Base-by-base conservation (phyloP, 257 asterid genomes). In the Catharanthus roseus region DNA sequence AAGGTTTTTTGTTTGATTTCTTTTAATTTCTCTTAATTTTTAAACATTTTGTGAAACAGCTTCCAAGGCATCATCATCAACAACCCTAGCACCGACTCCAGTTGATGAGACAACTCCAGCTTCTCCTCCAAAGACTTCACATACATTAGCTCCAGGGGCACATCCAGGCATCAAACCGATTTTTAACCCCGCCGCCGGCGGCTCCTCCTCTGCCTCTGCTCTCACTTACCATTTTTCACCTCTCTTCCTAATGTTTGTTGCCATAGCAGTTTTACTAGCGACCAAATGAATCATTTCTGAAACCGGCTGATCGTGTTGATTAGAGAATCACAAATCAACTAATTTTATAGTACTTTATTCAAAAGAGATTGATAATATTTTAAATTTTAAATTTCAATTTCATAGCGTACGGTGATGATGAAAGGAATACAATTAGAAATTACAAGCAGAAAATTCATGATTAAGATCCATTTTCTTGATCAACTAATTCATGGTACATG, bases 101-200 rank as follows among this genome's bases (percentile, higher is more conserved):
- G 31, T 36, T 23, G 77, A 73, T 60, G 84, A 70, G 7, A 51
- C 57, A 34, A 72, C 83, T 0, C 86, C 86, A 7, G 78, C 82
- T 34, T 29, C 89, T 38, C 75, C 90, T 18, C 84, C 91, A 5
- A 67, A 53, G 65, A 69, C 69, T 41, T 50, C 81, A 16, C 72
- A 58, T 41, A 45, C 82, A 16, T 75, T 76, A 70, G 80, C 82
- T 36, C 92, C 92, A 18, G 75, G 68, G 67, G 82, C 81, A 53
- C 82, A 80, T 80, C 83, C 87, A 9, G 83, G 86, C 64, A 77
- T 83, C 60, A 78, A 85, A 72, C 95, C 97, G 12, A 84, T 86
- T 71, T 55, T 82, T 74, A 78, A 67, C 55, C 79, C 82, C 10
- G 72, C 62, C n/a, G n/a, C n/a, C n/a, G n/a, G n/a, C n/a, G n/a